Evolutionary conservation across 306 rosid genomes (phyloP).

Genomic region (Dalbergia cochinchinensis): DNA sequence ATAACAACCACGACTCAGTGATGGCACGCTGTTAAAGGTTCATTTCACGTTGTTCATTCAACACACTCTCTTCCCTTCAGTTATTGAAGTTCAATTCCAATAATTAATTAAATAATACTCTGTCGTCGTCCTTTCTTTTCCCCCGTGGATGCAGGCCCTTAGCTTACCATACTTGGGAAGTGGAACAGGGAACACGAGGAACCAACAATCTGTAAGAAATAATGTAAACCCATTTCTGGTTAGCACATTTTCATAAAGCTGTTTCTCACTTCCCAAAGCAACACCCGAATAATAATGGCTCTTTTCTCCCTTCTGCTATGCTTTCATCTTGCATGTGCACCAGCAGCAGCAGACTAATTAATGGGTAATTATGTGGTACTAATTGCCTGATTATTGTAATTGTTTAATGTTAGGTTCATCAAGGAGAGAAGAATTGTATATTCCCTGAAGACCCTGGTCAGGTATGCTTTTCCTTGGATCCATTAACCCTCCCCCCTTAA

Average conservation of each 20-base stretch:
- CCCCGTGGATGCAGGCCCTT: constrained; percentile 68
- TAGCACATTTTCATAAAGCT: background rate
- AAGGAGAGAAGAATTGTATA: constrained; percentile 86
- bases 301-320: background rate
- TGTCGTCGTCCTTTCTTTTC: background rate
- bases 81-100: constrained; percentile 44
- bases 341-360: constrained; percentile 23
- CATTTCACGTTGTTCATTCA: constrained; percentile 54
- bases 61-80: constrained; percentile 1
- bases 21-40: constrained; percentile 60
- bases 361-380: constrained; percentile 53
- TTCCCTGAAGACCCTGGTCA: constrained; percentile 99
- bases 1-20: constrained; percentile 57
- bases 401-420: constrained; percentile 66
- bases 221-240: constrained; percentile 15
- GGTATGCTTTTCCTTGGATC: constrained; percentile 78
- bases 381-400: constrained; percentile 58
- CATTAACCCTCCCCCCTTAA: constrained; percentile 30
- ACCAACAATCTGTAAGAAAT: constrained; percentile 75
- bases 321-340: constrained; percentile 42
- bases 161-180: constrained; percentile 89
- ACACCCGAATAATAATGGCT: background rate
- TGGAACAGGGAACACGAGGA: constrained; percentile 72
- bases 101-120: constrained; percentile 21
- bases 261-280: constrained; percentile 47